phyloP scores from a whole-genome alignment of 129 eudicot genomes.

The Lactuca saligna region DNA sequence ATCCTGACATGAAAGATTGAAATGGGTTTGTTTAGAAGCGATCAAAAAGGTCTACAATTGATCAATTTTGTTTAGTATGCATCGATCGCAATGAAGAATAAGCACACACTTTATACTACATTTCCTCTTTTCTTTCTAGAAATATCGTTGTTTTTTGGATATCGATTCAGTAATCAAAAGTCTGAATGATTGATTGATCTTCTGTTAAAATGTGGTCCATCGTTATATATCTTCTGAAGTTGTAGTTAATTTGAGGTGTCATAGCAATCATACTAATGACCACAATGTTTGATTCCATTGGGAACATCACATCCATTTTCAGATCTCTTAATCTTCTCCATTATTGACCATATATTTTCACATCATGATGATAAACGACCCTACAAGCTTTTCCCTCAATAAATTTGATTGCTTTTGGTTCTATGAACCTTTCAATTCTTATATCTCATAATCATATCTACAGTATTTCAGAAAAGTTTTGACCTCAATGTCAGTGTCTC shows the following conservation, averaged over 20 bases:
- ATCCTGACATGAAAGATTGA: background rate
- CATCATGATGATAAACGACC: conserved; percentile 24
- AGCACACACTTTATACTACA: background rate
- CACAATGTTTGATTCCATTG: conserved; percentile 23
- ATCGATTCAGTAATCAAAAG: background rate
- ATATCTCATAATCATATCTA: conserved; percentile 11
- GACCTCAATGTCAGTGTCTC: background rate
- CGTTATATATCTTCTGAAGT: conserved; percentile 14
- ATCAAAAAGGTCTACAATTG: background rate
- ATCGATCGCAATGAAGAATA: background rate
- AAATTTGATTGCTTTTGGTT: background rate
- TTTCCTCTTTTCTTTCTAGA: background rate
- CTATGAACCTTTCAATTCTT: conserved; percentile 8
- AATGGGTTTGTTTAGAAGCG: background rate
- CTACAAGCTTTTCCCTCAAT: conserved; percentile 18
- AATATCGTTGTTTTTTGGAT: conserved; percentile 3
- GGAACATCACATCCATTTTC: conserved; percentile 32
- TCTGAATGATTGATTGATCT: conserved; percentile 28
- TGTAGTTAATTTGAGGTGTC: conserved; percentile 30
- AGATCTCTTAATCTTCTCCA: conserved; percentile 24
- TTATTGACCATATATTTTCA: conserved; percentile 16
- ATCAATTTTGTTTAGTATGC: background rate
- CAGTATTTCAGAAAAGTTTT: background rate
- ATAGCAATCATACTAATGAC: conserved; percentile 23
- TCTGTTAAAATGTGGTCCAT: conserved; percentile 32